A percentile compares a stretch with the other conserved stretches of the same genome.
phyloP scores from a whole-genome alignment of 179 eudicot genomes.

The Silene vulgaris region DNA sequence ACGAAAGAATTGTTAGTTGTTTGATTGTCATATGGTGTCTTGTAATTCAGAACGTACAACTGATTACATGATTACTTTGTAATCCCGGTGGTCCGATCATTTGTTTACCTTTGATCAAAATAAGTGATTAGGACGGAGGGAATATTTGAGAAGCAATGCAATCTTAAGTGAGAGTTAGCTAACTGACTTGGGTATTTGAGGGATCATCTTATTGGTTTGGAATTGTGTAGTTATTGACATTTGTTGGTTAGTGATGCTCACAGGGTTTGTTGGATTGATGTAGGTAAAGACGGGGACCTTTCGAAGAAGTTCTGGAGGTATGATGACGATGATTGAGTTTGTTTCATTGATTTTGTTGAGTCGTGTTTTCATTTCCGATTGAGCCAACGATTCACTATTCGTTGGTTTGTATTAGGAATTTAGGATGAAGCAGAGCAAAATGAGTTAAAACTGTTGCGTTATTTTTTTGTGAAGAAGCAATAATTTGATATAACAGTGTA shows the following conservation, averaged over 20 bases:
- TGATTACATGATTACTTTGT: background rate
- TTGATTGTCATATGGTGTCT: too few relatives aligned
- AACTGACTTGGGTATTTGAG: background rate
- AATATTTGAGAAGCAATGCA: background rate
- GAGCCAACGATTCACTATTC: too few relatives aligned
- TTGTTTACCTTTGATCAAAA: background rate
- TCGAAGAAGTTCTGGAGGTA: slow-evolving; percentile 52
- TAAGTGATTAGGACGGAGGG: background rate
- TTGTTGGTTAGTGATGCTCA: slow-evolving; percentile 10
- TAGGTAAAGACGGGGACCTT: slow-evolving; percentile 47
- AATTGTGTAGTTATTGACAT: background rate
- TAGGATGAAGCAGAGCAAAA: too few relatives aligned
- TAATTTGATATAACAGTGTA: background rate
- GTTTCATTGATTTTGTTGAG: background rate
- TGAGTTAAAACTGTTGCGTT: too few relatives aligned
- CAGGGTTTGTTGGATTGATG: background rate
- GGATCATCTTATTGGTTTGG: background rate
- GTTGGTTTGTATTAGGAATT: too few relatives aligned
- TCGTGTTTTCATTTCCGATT: background rate
- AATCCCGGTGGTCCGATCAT: too few relatives aligned
- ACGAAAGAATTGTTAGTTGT: background rate
- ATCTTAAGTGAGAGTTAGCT: background rate
- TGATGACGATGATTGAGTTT: background rate
- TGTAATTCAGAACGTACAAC: background rate
- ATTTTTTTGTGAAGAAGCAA: too few relatives aligned